phyloP scores from a whole-genome alignment of 192 early-diverging fungal genomes.

The Backusella tarrabulga region DNA sequence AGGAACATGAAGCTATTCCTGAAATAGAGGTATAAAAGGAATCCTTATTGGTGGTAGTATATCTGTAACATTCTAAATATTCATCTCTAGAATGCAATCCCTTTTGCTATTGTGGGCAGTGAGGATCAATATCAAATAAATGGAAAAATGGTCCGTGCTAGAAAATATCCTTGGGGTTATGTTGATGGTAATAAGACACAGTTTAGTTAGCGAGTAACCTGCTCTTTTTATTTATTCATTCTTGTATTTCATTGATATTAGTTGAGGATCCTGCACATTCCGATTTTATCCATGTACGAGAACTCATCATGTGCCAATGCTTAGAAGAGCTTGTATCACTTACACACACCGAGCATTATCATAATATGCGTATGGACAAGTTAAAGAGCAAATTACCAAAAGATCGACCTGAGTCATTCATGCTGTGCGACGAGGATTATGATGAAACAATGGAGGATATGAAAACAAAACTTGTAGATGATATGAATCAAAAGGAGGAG shows the following conservation, averaged over 20 bases:
- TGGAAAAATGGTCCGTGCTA: conserved; percentile 64
- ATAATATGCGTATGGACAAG: conserved; percentile 59
- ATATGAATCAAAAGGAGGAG: conserved; percentile 61
- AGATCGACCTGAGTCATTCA: conserved; percentile 76
- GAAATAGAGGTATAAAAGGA: conserved; percentile 52
- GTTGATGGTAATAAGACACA: conserved; percentile 57
- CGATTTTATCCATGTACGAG: conserved; percentile 89
- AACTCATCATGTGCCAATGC: conserved; percentile 64
- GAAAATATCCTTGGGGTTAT: conserved; percentile 77
- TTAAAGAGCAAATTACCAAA: conserved; percentile 49
- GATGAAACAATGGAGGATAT: conserved; percentile 69
- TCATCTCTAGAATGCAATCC: conserved; percentile 57
- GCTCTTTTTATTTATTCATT: background rate
- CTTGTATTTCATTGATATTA: conserved; percentile 18
- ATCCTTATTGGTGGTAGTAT: background rate
- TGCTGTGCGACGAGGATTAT: conserved; percentile 80
- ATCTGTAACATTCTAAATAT: background rate
- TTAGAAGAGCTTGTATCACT: conserved; percentile 82
- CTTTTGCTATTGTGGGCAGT: conserved; percentile 85
- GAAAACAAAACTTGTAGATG: conserved; percentile 58
- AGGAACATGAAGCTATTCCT: conserved; percentile 65
- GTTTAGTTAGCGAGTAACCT: background rate
- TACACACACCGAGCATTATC: conserved; percentile 77
- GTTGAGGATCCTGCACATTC: conserved; percentile 91
- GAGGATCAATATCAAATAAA: conserved; percentile 59